Conservation (phyloP, 2,329 filamentous ascomycete genomes). For the Diaporthe citri region DNA sequence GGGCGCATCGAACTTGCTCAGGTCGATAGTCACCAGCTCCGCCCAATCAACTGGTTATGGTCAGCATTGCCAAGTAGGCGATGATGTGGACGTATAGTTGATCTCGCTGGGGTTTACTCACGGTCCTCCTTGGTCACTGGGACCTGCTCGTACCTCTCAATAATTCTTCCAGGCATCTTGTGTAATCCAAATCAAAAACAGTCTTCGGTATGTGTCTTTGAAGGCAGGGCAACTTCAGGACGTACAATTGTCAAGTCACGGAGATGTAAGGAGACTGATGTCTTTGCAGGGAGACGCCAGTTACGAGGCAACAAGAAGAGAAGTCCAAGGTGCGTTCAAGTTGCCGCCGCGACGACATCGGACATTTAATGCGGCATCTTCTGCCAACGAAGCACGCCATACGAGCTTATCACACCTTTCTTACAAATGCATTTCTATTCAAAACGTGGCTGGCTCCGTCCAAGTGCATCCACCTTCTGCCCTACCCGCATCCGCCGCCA, state of each 20-base stretch:
- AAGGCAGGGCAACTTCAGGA: background rate
- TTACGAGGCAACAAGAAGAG: background rate
- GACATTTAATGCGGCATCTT: background rate
- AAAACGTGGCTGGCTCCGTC: background rate
- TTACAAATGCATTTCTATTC: slow-evolving; percentile 16
- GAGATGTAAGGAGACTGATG: background rate
- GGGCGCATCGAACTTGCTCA: slow-evolving; percentile 49
- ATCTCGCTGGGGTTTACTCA: slow-evolving; percentile 36
- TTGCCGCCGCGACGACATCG: slow-evolving; percentile 12
- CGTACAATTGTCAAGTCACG: background rate
- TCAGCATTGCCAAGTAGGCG: background rate
- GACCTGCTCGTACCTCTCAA: slow-evolving; percentile 47
- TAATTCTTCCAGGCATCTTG: slow-evolving; percentile 46
- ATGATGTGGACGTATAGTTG: background rate
- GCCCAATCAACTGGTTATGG: slow-evolving; percentile 45
- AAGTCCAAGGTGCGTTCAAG: background rate
- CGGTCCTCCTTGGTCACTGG: slow-evolving; percentile 47
- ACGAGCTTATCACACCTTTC: slow-evolving; percentile 6
- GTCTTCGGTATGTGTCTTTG: background rate
- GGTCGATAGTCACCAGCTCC: slow-evolving; percentile 48
- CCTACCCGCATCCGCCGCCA: slow-evolving; percentile 10
- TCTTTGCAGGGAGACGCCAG: background rate
- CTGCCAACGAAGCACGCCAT: slow-evolving; percentile 19
- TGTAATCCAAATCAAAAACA: background rate
- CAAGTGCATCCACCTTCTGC: background rate